Evolutionary conservation across 2,329 filamentous ascomycete species (phyloP), one percentile per base, ranked within the genome.

Genomic region (Claviceps maximensis): DNA sequence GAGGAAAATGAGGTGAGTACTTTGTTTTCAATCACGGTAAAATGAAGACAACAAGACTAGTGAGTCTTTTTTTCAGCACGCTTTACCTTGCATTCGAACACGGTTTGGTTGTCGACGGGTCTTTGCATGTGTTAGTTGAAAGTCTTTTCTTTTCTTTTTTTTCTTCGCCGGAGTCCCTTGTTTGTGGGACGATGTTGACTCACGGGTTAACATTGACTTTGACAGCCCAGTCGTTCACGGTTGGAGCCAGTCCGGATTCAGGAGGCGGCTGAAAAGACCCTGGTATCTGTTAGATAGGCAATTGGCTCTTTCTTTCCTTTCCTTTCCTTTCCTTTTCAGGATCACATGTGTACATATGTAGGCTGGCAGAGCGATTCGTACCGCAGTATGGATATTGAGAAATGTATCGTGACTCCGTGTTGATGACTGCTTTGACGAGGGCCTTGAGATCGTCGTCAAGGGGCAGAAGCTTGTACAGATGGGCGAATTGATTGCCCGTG

Each of bases 191-290:
- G 44, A 31, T 10, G 2, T 15, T 21, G 42, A 56, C 61, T 48
- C 33, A 54, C 61, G 61, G 61, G 47, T 60, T 62, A 15, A 62
- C 56, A 2, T 47, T 41, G 19, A 63, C 61, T 19, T 58, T 58
- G 47, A 52, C 33, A 1, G 61, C 60, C 31, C 56, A 60, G 36
- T 60, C 58, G 36, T 63, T 63, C n/a, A 59, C 53, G 17, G 54
- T 57, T 1, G 62, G 60, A 49, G 57, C 46, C 13, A 65, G 57
- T 3, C 81, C 79, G 50, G 86, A 89, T 50, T 88, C 86, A 2
- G 80, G 76, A 0, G 89, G 89, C 2, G 89, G 88, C 65, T 95
- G 89, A 69, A 95, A 95, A 13, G 87, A 85, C 65, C 95, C 93
- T 62, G 12, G 12, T 6, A 4, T 2, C 12, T n/a, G 47, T 57